Conservation (phyloP, 306 rosid genomes). For the Mimosa bimucronata region DNA sequence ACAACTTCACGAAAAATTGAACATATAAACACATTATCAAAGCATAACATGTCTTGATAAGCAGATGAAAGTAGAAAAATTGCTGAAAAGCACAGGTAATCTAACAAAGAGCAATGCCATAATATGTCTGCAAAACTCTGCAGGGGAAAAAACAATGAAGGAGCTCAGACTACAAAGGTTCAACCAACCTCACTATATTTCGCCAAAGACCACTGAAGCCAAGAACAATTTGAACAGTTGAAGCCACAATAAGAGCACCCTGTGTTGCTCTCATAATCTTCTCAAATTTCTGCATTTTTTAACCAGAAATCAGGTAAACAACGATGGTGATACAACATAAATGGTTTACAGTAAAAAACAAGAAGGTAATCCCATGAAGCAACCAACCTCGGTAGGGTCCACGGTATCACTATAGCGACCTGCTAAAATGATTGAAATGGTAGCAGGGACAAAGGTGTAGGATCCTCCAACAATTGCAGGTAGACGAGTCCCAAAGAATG, state of each 20-base stretch:
- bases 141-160: neutral
- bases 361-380: constrained; percentile 14
- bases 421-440: constrained; percentile 91
- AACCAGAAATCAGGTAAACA: constrained; percentile 26
- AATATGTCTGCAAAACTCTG: neutral
- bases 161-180: neutral
- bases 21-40: neutral
- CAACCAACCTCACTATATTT: constrained; percentile 78
- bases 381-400: constrained; percentile 81
- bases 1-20: neutral
- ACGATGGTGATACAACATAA: constrained; percentile 15
- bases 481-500: constrained; percentile 86
- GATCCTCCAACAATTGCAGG: constrained; percentile 96
- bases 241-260: constrained; percentile 96
- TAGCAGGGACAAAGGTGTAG: constrained; percentile 87
- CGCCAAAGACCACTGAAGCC: constrained; percentile 99
- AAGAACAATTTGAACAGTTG: constrained; percentile 95
- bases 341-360: constrained; percentile 1
- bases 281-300: constrained; percentile 75
- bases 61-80: too few species aligned
- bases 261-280: constrained; percentile 94
- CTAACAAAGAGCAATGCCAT: neutral
- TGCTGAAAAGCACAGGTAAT: neutral
- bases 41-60: neutral
- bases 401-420: constrained; percentile 81